A percentile compares a stretch with the other conserved stretches of the same genome.
Conservation (phyloP, 805 yeast genomes). For the Barnettozyma sucrosica region DNA sequence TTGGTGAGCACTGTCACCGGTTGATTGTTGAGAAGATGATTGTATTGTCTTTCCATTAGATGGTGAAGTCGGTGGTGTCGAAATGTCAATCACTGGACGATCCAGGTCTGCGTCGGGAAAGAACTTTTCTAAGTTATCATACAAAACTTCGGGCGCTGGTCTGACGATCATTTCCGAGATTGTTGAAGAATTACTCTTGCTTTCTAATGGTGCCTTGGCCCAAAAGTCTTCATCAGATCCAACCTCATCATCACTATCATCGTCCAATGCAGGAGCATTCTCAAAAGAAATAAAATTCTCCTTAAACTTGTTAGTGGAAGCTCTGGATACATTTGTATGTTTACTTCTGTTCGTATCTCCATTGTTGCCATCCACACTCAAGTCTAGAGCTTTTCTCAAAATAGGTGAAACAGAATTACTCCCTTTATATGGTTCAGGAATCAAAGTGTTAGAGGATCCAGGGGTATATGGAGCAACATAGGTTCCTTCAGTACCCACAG, state of each 20-base stretch:
- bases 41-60: constrained; percentile 15
- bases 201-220: constrained; percentile 41
- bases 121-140: constrained; percentile 83
- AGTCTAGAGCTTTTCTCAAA: constrained; percentile 18
- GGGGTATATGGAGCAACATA: constrained; percentile 36
- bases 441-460: constrained; percentile 36
- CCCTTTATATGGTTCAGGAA: constrained; percentile 36
- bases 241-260: constrained; percentile 28
- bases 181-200: constrained; percentile 23
- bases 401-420: constrained; percentile 21
- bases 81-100: constrained; percentile 78
- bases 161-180: constrained; percentile 62
- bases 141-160: constrained; percentile 92
- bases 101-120: constrained; percentile 93
- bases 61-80: constrained; percentile 54
- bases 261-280: constrained; percentile 55
- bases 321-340: not conserved
- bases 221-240: constrained; percentile 52
- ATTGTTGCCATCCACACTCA: not conserved
- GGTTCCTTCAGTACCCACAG: constrained; percentile 21
- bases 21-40: not conserved
- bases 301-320: constrained; percentile 40
- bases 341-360: not conserved
- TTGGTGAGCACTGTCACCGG: not conserved
- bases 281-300: constrained; percentile 73